Evolutionary conservation across 2,329 filamentous ascomycete genomes (phyloP).

Genomic region (Pseudogymnoascus sp.): DNA sequence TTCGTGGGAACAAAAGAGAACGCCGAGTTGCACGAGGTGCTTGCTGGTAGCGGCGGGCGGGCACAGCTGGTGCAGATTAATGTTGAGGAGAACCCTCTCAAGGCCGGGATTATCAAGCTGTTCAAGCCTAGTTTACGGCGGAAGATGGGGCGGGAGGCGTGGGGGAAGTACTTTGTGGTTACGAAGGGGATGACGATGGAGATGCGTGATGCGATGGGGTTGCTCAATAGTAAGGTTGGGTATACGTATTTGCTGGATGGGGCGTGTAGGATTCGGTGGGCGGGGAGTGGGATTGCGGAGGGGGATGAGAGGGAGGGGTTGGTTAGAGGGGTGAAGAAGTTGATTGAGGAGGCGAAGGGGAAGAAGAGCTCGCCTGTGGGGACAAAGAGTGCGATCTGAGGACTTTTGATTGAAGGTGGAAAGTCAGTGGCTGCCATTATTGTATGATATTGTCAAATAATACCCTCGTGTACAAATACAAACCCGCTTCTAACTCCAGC

Average conservation of each 20-base stretch:
- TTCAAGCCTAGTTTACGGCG: constrained; percentile 48
- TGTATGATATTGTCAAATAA: constrained; percentile 8
- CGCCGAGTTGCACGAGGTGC: constrained; percentile 55
- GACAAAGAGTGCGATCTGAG: constrained; percentile 10
- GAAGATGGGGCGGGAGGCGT: constrained; percentile 43
- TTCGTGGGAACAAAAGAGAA: constrained; percentile 63
- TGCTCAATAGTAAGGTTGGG: constrained; percentile 88
- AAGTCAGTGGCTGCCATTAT: neutral
- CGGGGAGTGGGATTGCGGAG: constrained; percentile 65
- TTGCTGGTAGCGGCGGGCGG: constrained; percentile 44
- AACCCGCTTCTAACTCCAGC: constrained; percentile 1
- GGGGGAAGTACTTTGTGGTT: constrained; percentile 55
- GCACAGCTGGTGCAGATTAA: constrained; percentile 83
- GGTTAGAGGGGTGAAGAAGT: constrained; percentile 52
- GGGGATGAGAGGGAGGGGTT: constrained; percentile 59
- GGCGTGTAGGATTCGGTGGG: constrained; percentile 87
- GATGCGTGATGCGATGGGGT: constrained; percentile 53
- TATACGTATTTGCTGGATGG: constrained; percentile 76
- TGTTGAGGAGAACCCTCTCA: constrained; percentile 71
- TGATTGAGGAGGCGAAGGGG: constrained; percentile 47
- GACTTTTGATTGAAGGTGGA: neutral
- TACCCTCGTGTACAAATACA: constrained; percentile 5
- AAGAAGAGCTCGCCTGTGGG: constrained; percentile 25
- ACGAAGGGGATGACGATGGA: constrained; percentile 50
- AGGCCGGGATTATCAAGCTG: constrained; percentile 48